A percentile compares a stretch with the other conserved stretches of the same genome.
These are phyloP conservation scores for Emmonsiellopsis sp. DNA, from an alignment of 2,329 filamentous ascomycete genomes.

Conservation along the genomic window DNA sequence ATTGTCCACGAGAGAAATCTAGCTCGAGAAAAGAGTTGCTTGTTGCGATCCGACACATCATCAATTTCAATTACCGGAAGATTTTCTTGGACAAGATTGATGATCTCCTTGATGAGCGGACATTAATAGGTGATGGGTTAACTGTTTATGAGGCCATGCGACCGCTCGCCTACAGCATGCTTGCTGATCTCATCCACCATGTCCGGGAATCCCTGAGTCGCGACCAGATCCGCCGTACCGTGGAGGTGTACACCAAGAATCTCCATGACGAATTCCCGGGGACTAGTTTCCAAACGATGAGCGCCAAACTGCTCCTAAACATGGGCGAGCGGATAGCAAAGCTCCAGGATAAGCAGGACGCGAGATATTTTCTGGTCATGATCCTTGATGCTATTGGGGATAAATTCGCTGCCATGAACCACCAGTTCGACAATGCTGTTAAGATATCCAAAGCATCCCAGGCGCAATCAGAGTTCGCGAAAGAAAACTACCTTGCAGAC, in stretches of 20 bases:
- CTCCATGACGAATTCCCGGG: conserved; percentile 92
- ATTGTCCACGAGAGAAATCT: conserved; percentile 91
- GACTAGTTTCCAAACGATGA: conserved; percentile 99
- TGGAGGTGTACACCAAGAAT: conserved; percentile 95
- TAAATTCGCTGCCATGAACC: conserved; percentile 97
- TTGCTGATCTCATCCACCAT: conserved; percentile 95
- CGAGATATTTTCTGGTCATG: conserved; percentile 90
- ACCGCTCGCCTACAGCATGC: conserved; percentile 93
- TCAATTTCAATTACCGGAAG: conserved; percentile 96
- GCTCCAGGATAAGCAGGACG: conserved; percentile 85
- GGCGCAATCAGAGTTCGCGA: conserved; percentile 55
- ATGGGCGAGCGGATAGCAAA: conserved; percentile 98
- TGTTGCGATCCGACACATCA: conserved; percentile 94
- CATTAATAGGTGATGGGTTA: conserved; percentile 86
- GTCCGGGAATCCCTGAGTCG: conserved; percentile 80
- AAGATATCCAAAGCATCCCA: conserved; percentile 76
- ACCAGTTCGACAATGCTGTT: conserved; percentile 87
- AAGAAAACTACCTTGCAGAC: conserved; percentile 78
- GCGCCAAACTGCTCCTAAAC: conserved; percentile 89
- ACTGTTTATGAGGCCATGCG: conserved; percentile 96
- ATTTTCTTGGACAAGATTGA: conserved; percentile 94
- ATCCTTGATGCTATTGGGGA: conserved; percentile 96
- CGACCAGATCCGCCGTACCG: conserved; percentile 88
- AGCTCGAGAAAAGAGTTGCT: conserved; percentile 88
- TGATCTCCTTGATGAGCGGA: conserved; percentile 86